Percentiles rank a stretch among this genome's conserved stretches.
These are phyloP conservation scores for Akanthomyces dipterigenus DNA, from an alignment of 2,329 filamentous ascomycete species.

Conservation along the genomic window DNA sequence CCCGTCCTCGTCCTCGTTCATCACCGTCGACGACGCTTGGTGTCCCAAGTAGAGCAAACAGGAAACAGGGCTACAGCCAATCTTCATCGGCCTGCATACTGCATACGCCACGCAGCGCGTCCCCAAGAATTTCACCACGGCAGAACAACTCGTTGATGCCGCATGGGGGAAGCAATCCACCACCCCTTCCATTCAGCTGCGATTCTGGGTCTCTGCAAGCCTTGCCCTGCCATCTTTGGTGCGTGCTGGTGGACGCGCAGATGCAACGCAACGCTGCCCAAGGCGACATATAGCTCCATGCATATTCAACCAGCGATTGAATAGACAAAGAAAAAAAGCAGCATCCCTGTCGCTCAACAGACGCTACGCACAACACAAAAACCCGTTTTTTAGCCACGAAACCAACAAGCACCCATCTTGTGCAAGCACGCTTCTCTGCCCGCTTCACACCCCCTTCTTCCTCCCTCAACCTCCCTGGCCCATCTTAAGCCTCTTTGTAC, in stretches of 20 bases:
- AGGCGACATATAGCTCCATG: neutral
- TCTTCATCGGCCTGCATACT: constrained; percentile 5
- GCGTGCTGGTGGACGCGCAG: neutral
- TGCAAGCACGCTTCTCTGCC: neutral
- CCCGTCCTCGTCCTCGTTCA: neutral
- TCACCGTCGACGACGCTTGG: neutral
- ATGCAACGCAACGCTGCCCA: constrained; percentile 2
- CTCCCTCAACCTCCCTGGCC: neutral
- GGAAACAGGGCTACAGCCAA: neutral
- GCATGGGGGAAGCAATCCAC: neutral
- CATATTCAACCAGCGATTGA: neutral
- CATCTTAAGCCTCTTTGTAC: neutral
- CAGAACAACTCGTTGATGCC: neutral
- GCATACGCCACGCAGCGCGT: neutral
- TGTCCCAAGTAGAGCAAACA: neutral
- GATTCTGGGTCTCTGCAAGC: neutral
- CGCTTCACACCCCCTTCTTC: neutral
- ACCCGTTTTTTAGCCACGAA: neutral
- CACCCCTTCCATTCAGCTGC: neutral
- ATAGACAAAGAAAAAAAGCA: neutral
- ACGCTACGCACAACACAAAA: neutral
- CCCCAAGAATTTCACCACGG: neutral
- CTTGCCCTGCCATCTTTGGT: neutral
- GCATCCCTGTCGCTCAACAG: neutral
- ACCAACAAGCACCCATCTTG: constrained; percentile 8